These are phyloP conservation scores for Rhizomucor miehei DNA, from an alignment of 371 early-diverging fungal genomes.

Conservation along the genomic window DNA sequence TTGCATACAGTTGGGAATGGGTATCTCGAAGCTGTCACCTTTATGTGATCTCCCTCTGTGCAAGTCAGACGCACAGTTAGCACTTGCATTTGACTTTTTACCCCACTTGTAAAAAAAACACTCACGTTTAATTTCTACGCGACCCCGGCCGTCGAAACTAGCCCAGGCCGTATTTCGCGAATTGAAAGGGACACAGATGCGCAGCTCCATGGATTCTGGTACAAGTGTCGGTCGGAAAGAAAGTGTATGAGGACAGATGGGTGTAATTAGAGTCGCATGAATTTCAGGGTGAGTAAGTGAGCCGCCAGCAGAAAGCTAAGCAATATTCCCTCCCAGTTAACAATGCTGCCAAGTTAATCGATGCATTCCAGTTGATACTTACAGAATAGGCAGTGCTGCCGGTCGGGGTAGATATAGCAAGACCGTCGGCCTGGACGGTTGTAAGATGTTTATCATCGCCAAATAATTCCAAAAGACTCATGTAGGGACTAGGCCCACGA, in stretches of 20 bases:
- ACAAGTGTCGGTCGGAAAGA: conserved; percentile 94
- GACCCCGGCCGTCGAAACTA: conserved; percentile 88
- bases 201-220: conserved; percentile 86
- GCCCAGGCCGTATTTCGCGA: conserved; percentile 82
- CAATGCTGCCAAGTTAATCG: not conserved
- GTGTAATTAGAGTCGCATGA: conserved; percentile 88
- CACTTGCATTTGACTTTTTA: too few species aligned
- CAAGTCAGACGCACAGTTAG: too few species aligned
- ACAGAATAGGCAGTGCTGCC: conserved; percentile 96
- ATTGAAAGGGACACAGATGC: conserved; percentile 75
- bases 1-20: conserved; percentile 86
- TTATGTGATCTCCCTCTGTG: conserved; percentile 84
- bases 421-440: conserved; percentile 87
- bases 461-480: conserved; percentile 87
- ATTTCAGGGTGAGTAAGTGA: conserved; percentile 94
- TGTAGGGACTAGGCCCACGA: conserved; percentile 88
- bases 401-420: conserved; percentile 92
- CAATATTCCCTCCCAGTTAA: not conserved
- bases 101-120: conserved; percentile 52
- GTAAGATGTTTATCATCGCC: conserved; percentile 86
- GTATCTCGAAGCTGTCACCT: conserved; percentile 78
- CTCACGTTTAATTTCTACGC: conserved; percentile 80
- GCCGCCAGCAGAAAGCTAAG: conserved; percentile 86
- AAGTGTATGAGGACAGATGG: conserved; percentile 95
- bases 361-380: conserved; percentile 18